These are phyloP conservation scores for Lomentospora prolificans DNA, from an alignment of 2,329 filamentous ascomycete species.

Conservation along the genomic window DNA sequence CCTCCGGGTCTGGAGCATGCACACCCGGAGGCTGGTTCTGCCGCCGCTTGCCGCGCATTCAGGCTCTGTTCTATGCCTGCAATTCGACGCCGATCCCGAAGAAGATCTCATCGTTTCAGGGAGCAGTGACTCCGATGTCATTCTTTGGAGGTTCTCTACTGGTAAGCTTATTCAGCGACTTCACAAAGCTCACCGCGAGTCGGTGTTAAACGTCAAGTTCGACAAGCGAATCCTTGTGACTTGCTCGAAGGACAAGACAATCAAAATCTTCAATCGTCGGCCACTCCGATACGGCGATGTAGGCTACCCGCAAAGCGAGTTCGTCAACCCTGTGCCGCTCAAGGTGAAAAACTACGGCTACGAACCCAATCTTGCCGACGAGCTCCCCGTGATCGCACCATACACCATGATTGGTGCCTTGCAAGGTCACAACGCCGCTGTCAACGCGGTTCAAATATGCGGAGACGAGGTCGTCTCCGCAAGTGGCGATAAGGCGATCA, in stretches of 20 bases:
- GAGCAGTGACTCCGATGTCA: slow-evolving; percentile 83
- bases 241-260: slow-evolving; percentile 93
- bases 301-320: slow-evolving; percentile 34
- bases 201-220: slow-evolving; percentile 87
- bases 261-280: slow-evolving; percentile 88
- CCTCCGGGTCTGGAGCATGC: slow-evolving; percentile 82
- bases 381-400: slow-evolving; percentile 46
- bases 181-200: slow-evolving; percentile 70
- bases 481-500: slow-evolving; percentile 87
- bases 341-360: slow-evolving; percentile 46
- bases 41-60: slow-evolving; percentile 66
- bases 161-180: slow-evolving; percentile 73
- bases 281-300: slow-evolving; percentile 51
- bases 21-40: slow-evolving; percentile 66
- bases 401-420: slow-evolving; percentile 72
- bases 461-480: slow-evolving; percentile 85
- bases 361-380: slow-evolving; percentile 33
- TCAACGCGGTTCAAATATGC: slow-evolving; percentile 90
- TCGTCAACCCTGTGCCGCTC: slow-evolving; percentile 42
- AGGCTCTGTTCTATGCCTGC: slow-evolving; percentile 85
- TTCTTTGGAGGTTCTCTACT: slow-evolving; percentile 89
- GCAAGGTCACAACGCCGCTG: slow-evolving; percentile 78
- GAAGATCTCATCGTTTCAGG: slow-evolving; percentile 94
- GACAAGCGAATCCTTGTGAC: slow-evolving; percentile 87
- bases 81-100: slow-evolving; percentile 80